Conservation (phyloP, 192 early-diverging fungal genomes). For the Gorgonomyces haynaldii region DNA sequence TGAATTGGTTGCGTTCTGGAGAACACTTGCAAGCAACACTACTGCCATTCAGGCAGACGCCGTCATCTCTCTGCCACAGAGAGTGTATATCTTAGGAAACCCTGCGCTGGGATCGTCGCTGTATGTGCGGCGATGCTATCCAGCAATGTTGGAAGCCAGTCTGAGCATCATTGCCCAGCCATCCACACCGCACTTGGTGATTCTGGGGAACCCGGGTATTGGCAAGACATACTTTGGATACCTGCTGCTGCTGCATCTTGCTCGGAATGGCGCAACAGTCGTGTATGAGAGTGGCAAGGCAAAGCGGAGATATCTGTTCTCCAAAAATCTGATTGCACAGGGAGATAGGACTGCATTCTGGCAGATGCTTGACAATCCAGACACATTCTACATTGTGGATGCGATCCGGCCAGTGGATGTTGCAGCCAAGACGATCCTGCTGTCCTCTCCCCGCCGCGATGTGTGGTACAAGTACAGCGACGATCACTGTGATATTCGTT, state of each 20-base stretch:
- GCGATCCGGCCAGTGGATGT: conserved; percentile 2
- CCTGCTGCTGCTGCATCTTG: conserved; percentile 3
- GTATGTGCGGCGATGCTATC: conserved; percentile 4
- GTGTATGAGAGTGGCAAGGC: conserved; percentile 3
- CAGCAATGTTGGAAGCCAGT: neutral
- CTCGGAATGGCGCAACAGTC: conserved; percentile 2
- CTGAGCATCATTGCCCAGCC: neutral
- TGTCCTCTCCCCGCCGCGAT: conserved; percentile 2
- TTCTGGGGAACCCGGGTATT: conserved; percentile 5
- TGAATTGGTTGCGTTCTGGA: no score
- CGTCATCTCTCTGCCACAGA: neutral
- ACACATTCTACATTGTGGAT: conserved; percentile 6
- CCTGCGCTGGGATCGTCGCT: neutral
- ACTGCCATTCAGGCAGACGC: neutral
- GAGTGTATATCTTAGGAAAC: conserved; percentile 5
- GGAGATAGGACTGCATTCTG: neutral
- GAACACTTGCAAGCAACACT: neutral
- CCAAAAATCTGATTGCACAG: neutral
- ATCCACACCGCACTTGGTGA: neutral
- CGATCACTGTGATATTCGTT: neutral
- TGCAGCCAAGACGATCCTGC: conserved; percentile 7
- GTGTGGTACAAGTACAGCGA: conserved; percentile 3
- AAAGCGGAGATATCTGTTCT: neutral
- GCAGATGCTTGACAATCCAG: neutral
- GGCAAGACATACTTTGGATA: conserved; percentile 9